Evolutionary conservation across 2,329 filamentous ascomycete genomes (phyloP).

Genomic region (Pestalotiopsis sp.): DNA sequence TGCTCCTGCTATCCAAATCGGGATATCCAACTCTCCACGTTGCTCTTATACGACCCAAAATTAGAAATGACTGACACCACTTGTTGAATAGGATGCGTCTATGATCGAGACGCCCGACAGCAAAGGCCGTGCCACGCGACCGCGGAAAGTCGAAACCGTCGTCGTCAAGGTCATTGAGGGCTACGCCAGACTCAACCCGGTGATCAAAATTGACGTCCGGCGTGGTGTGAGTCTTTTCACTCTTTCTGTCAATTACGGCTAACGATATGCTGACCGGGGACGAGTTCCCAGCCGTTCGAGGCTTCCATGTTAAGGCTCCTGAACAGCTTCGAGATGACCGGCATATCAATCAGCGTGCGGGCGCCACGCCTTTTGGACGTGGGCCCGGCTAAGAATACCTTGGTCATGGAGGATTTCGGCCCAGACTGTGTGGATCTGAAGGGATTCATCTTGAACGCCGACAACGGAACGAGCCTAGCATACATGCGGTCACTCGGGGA

Average conservation of each 20-base stretch:
- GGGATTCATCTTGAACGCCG: not conserved
- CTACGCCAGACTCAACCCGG: not conserved
- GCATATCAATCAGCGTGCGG: not conserved
- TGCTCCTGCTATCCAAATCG: too few relatives aligned
- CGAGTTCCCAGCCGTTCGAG: not conserved
- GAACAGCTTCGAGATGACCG: not conserved
- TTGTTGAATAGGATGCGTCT: conserved; percentile 24
- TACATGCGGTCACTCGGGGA: conserved; percentile 15
- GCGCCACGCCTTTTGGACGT: not conserved
- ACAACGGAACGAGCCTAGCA: not conserved
- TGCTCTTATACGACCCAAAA: too few relatives aligned
- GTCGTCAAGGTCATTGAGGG: conserved; percentile 35
- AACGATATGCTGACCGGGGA: not conserved
- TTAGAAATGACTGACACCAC: too few relatives aligned
- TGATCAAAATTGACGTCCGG: not conserved
- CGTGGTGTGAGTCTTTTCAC: not conserved
- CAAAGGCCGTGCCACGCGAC: not conserved
- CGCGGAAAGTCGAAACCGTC: conserved; percentile 19
- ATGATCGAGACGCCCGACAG: not conserved
- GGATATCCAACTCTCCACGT: too few relatives aligned
- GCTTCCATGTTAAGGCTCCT: not conserved
- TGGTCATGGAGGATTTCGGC: conserved; percentile 1
- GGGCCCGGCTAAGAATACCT: not conserved
- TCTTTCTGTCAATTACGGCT: not conserved
- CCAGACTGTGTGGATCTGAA: not conserved